These are phyloP conservation scores for Vigna nakashimae DNA, from an alignment of 306 rosid species.

Conservation along the genomic window DNA sequence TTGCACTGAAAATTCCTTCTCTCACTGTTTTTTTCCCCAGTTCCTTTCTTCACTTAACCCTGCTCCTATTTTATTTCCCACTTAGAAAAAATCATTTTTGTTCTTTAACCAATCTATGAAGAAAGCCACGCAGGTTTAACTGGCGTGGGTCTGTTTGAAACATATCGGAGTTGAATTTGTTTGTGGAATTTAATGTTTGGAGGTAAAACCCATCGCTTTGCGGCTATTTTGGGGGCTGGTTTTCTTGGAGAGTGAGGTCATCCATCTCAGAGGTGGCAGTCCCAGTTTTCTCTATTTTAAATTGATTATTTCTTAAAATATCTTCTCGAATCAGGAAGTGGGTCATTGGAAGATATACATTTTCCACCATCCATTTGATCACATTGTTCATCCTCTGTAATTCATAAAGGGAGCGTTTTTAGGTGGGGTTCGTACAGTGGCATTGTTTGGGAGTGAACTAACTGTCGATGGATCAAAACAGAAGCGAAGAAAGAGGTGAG, in stretches of 20 bases:
- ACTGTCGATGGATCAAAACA: slow-evolving; percentile 62
- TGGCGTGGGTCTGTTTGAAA: slow-evolving; percentile 41
- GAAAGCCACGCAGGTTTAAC: slow-evolving; percentile 26
- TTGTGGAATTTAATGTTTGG: slow-evolving; percentile 40
- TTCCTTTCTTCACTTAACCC: slow-evolving; percentile 56
- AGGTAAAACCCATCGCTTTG: slow-evolving; percentile 32
- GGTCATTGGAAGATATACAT: slow-evolving; percentile 43
- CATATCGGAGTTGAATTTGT: slow-evolving; percentile 30
- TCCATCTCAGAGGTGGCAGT: slow-evolving; percentile 23
- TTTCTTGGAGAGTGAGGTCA: slow-evolving; percentile 38
- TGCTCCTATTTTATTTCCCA: slow-evolving; percentile 14
- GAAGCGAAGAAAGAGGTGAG: slow-evolving; percentile 38
- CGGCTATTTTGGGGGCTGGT: slow-evolving; percentile 40
- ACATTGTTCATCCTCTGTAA: slow-evolving; percentile 48
- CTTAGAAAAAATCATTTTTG: not conserved
- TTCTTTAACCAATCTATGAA: slow-evolving; percentile 16
- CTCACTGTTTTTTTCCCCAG: slow-evolving; percentile 23
- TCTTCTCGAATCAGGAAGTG: slow-evolving; percentile 41
- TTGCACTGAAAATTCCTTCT: slow-evolving; percentile 37
- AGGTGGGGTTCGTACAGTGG: slow-evolving; percentile 37
- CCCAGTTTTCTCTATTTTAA: slow-evolving; percentile 33
- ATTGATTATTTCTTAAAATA: slow-evolving; percentile 24
- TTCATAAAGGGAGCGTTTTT: not conserved
- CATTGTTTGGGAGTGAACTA: slow-evolving; percentile 38
- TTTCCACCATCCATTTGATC: slow-evolving; percentile 43